Percentiles rank a stretch among this genome's conserved stretches.
Conservation (phyloP, 495 filamentous ascomycete genomes). For the Neurospora tetrasperma region DNA sequence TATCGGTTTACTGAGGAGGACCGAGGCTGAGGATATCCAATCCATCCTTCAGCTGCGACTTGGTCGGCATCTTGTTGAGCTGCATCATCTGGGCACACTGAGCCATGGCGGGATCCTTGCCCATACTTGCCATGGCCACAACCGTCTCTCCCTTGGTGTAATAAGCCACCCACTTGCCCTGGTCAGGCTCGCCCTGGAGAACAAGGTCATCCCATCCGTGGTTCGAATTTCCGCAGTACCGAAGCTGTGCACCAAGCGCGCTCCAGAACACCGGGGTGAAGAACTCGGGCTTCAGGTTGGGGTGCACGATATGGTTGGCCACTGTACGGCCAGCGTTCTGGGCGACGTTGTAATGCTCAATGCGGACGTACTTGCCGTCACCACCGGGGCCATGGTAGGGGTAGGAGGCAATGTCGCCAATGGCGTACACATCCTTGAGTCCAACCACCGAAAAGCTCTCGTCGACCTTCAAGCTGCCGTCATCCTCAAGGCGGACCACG, state of each 20-base stretch:
- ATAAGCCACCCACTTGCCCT: slow-evolving; percentile 79
- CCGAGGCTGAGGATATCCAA: slow-evolving; percentile 57
- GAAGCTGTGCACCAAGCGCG: slow-evolving; percentile 74
- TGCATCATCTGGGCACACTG: slow-evolving; percentile 82
- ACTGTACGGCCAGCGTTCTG: slow-evolving; percentile 80
- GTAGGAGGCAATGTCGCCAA: slow-evolving; percentile 93
- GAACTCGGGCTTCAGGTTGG: slow-evolving; percentile 46
- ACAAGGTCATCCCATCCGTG: slow-evolving; percentile 79
- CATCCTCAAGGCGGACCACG: slow-evolving; percentile 56
- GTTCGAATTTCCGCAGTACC: slow-evolving; percentile 80
- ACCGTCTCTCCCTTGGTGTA: slow-evolving; percentile 80
- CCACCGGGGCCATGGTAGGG: slow-evolving; percentile 89
- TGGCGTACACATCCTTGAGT: slow-evolving; percentile 74
- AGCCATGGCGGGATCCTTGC: slow-evolving; percentile 75
- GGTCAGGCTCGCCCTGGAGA: slow-evolving; percentile 62
- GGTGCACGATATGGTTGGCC: slow-evolving; percentile 61
- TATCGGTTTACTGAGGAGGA: slow-evolving; percentile 24
- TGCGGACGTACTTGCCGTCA: slow-evolving; percentile 53
- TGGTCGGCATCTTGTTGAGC: slow-evolving; percentile 67
- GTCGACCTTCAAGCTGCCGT: slow-evolving; percentile 72
- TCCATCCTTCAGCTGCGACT: slow-evolving; percentile 63
- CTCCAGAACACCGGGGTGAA: slow-evolving; percentile 98
- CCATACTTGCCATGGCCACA: slow-evolving; percentile 89
- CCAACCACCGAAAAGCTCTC: slow-evolving; percentile 64
- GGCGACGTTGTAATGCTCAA: slow-evolving; percentile 98